phyloP scores from a whole-genome alignment of 1,139 yeast genomes.

The Candida frijolesensis region DNA sequence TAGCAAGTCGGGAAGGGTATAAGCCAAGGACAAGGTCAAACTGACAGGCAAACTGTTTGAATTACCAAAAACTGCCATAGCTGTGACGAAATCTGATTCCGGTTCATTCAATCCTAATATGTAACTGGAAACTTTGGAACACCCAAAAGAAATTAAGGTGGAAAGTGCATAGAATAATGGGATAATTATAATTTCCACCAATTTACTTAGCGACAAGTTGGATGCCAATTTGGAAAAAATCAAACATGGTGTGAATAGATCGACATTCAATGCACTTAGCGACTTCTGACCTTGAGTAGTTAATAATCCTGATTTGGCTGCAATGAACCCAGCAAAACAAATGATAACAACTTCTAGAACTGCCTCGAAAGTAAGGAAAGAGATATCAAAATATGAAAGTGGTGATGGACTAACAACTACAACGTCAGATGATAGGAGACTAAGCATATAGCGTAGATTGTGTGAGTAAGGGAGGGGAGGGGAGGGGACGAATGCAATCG shows the following conservation, averaged over 20 bases:
- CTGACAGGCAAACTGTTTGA: conserved; percentile 83
- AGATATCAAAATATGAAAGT: conserved; percentile 56
- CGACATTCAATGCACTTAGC: conserved; percentile 70
- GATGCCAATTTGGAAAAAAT: conserved; percentile 81
- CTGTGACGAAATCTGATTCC: conserved; percentile 79
- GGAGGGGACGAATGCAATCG: too few relatives aligned
- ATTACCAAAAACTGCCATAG: conserved; percentile 88
- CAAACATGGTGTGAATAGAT: conserved; percentile 81
- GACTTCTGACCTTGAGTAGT: conserved; percentile 65
- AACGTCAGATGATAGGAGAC: conserved; percentile 2
- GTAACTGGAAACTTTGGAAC: conserved; percentile 53
- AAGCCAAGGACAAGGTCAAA: conserved; percentile 68
- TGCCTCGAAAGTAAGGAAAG: conserved; percentile 74
- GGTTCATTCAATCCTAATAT: conserved; percentile 56
- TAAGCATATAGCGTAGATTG: background rate
- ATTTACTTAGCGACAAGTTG: conserved; percentile 64
- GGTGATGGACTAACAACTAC: conserved; percentile 1
- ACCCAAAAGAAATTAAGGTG: conserved; percentile 59
- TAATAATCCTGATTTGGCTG: conserved; percentile 63
- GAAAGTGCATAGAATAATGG: conserved; percentile 72
- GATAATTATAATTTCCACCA: conserved; percentile 69
- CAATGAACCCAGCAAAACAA: conserved; percentile 70
- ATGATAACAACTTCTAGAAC: conserved; percentile 76
- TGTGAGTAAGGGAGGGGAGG: too few relatives aligned
- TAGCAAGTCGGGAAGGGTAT: conserved; percentile 67